Percentiles rank a stretch among this genome's conserved stretches.
phyloP scores from a whole-genome alignment of 345 rosid genomes.

The Populus euphratica region DNA sequence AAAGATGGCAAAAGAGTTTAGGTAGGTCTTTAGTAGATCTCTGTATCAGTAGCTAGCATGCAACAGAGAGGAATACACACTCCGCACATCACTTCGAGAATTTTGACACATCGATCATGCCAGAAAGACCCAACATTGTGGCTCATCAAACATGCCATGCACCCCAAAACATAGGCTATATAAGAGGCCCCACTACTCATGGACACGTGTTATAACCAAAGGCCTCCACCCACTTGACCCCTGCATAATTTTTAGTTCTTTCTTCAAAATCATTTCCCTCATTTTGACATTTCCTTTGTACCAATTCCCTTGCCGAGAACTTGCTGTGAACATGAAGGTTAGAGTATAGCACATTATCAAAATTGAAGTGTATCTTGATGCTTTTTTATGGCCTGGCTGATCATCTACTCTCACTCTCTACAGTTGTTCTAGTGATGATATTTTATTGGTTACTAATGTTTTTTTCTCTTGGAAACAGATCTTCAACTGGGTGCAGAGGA shows the following conservation, averaged over 20 bases:
- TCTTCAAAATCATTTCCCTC: conserved; percentile 8
- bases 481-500: conserved; percentile 87
- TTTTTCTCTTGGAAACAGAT: conserved; percentile 40
- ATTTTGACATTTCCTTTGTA: conserved; percentile 12
- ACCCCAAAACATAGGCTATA: conserved; percentile 25
- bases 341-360: neutral
- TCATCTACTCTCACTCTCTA: neutral
- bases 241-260: neutral
- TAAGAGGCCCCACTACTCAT: conserved; percentile 26
- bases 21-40: neutral
- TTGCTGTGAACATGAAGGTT: conserved; percentile 51
- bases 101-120: conserved; percentile 46
- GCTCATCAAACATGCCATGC: conserved; percentile 43
- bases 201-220: conserved; percentile 39
- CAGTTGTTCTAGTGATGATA: neutral
- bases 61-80: neutral
- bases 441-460: neutral
- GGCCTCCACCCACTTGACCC: conserved; percentile 18
- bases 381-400: neutral
- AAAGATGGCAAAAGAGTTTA: neutral
- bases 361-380: neutral
- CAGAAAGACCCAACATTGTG: conserved; percentile 46
- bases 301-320: conserved; percentile 18
- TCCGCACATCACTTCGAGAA: conserved; percentile 31
- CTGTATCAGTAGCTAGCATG: neutral